These are phyloP conservation scores for Periconia sp. DNA, from an alignment of 2,329 filamentous ascomycete species.

Conservation along the genomic window DNA sequence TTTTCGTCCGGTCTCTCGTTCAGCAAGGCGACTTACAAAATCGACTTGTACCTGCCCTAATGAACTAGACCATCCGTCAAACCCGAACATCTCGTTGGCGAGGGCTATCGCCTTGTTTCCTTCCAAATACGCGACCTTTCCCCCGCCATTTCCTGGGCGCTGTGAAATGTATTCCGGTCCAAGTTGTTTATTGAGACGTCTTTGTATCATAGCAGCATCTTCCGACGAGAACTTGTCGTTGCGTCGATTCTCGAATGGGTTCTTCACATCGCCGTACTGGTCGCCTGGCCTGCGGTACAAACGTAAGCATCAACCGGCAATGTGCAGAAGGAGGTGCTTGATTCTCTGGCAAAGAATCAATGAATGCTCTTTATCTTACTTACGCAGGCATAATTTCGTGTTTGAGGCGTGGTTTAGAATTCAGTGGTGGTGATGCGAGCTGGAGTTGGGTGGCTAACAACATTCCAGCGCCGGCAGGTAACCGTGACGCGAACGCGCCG, in stretches of 20 bases:
- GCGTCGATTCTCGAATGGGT: conserved; percentile 80
- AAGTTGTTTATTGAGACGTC: conserved; percentile 85
- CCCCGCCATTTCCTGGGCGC: conserved; percentile 77
- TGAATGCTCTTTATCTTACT: conserved; percentile 11
- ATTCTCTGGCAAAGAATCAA: not conserved
- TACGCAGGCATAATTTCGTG: conserved; percentile 39
- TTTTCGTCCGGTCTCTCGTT: not conserved
- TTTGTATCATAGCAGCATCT: conserved; percentile 85
- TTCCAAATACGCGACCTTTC: conserved; percentile 90
- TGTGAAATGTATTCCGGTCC: conserved; percentile 95
- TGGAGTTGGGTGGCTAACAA: conserved; percentile 25
- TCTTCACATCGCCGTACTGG: conserved; percentile 51
- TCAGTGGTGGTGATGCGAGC: conserved; percentile 19
- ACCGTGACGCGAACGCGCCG: conserved; percentile 21
- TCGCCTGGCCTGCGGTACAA: conserved; percentile 36
- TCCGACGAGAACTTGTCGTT: conserved; percentile 83
- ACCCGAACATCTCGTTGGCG: conserved; percentile 93
- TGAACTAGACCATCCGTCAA: conserved; percentile 97
- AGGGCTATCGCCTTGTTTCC: conserved; percentile 95
- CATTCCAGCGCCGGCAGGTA: conserved; percentile 33
- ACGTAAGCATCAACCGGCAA: conserved; percentile 15
- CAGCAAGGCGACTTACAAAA: conserved; percentile 59
- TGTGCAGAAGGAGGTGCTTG: not conserved
- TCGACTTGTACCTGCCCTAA: conserved; percentile 94
- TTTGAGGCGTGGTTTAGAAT: conserved; percentile 26